These are phyloP conservation scores for Apiotrichum laibachii DNA, from an alignment of 1,284 basidiomycete genomes.

Conservation along the genomic window DNA sequence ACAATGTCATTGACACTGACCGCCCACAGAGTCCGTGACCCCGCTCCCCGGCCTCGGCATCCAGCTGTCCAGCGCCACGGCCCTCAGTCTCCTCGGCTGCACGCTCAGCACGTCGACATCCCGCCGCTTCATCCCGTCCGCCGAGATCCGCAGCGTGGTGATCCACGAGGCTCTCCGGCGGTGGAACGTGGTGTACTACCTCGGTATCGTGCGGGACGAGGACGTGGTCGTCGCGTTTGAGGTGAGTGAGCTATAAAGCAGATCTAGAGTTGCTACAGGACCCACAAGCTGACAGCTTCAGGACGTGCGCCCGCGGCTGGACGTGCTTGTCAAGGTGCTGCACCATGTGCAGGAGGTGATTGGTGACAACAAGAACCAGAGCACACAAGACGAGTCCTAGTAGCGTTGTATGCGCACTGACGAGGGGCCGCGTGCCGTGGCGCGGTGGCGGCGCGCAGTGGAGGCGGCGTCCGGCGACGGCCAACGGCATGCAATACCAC, in stretches of 20 bases:
- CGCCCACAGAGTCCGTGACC: constrained; percentile 36
- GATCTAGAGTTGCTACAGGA: too few species aligned
- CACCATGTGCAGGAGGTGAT: constrained; percentile 37
- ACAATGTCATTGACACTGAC: constrained; percentile 8
- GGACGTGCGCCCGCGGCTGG: constrained; percentile 28
- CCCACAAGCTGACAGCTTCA: constrained; percentile 22
- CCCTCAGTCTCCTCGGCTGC: constrained; percentile 9
- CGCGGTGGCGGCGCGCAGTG: too few species aligned
- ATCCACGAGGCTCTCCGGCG: constrained; percentile 41
- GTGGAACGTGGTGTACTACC: constrained; percentile 40
- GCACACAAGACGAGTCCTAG: too few species aligned
- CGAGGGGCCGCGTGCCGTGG: too few species aligned
- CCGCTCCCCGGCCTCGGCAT: constrained; percentile 60
- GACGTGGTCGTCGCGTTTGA: constrained; percentile 34
- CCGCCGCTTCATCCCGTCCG: constrained; percentile 32
- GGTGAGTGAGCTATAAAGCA: constrained; percentile 23
- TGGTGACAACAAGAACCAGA: too few species aligned
- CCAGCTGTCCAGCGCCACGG: constrained; percentile 57
- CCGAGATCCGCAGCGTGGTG: constrained; percentile 33
- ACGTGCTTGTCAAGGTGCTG: constrained; percentile 37
- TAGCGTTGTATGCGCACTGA: too few species aligned
- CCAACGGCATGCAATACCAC: too few species aligned
- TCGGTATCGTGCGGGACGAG: constrained; percentile 30
- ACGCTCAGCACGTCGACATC: constrained; percentile 17
- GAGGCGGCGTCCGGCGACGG: too few species aligned